Evolutionary conservation across 148 eudicot genomes (phyloP).

Genomic region (Fallopia convolvulus): DNA sequence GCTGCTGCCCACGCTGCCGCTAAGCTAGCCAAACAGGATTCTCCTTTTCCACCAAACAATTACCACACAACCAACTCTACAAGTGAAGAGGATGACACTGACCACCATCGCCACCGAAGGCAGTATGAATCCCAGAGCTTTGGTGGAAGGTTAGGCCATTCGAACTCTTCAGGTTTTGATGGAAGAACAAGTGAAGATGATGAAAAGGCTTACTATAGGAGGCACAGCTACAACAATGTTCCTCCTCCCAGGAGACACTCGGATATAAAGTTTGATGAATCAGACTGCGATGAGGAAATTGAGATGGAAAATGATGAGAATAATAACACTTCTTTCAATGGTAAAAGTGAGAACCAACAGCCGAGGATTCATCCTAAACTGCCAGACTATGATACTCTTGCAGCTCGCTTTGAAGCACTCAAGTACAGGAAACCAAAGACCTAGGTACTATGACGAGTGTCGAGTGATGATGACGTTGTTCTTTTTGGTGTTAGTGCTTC

Average conservation of each 20-base stretch:
- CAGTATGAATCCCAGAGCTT: conserved; percentile 6
- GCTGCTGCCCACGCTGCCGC: conserved; percentile 94
- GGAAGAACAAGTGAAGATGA: conserved; percentile 17
- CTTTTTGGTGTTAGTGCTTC: neutral
- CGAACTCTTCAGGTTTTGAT: conserved; percentile 8
- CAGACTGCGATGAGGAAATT: conserved; percentile 59
- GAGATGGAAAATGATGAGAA: conserved; percentile 27
- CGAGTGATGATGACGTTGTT: neutral
- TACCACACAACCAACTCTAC: neutral
- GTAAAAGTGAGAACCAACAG: conserved; percentile 13
- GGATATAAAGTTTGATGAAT: conserved; percentile 69
- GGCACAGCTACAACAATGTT: conserved; percentile 58
- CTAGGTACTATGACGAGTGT: neutral
- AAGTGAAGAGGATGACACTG: neutral
- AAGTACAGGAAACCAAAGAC: conserved; percentile 45
- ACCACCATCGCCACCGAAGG: neutral
- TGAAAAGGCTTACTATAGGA: conserved; percentile 20
- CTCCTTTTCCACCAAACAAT: conserved; percentile 11
- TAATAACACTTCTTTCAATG: neutral
- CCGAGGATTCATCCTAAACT: conserved; percentile 67
- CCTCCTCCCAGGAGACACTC: conserved; percentile 23
- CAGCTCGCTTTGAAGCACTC: conserved; percentile 87
- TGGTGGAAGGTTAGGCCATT: conserved; percentile 11
- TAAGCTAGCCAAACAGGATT: conserved; percentile 34
- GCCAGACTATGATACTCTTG: conserved; percentile 80